Percentiles rank a stretch among this genome's conserved stretches.
Evolutionary conservation across 768 basidiomycete genomes (phyloP).

Genomic region (Tulasnella sp.): DNA sequence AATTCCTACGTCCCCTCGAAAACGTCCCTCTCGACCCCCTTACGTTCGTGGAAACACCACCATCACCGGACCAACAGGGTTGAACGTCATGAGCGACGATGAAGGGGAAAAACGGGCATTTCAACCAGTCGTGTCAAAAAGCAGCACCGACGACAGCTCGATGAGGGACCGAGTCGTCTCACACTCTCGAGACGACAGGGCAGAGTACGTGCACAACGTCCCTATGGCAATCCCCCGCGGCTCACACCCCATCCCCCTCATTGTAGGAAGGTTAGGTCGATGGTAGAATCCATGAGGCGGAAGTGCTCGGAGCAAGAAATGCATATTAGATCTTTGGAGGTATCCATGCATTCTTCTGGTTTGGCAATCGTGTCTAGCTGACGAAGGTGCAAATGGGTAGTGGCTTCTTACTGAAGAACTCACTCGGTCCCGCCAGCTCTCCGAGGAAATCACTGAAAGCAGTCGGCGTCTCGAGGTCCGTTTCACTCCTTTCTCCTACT

Average conservation of each 20-base stretch:
- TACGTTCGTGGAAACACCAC: constrained; percentile 10
- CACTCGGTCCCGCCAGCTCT: constrained; percentile 26
- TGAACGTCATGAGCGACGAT: constrained; percentile 33
- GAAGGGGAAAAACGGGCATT: constrained; percentile 24
- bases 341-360: neutral
- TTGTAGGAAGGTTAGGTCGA: constrained; percentile 24
- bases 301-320: constrained; percentile 23
- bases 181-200: constrained; percentile 19
- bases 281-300: neutral
- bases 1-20: neutral
- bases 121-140: constrained; percentile 18
- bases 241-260: neutral
- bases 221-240: neutral
- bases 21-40: neutral
- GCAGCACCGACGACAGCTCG: constrained; percentile 21
- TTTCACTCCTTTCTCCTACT: neutral
- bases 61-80: neutral
- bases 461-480: constrained; percentile 23
- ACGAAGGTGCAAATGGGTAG: neutral
- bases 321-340: constrained; percentile 20
- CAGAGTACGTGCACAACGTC: constrained; percentile 14
- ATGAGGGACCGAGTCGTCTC: neutral
- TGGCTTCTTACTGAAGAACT: constrained; percentile 24
- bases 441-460: constrained; percentile 16
- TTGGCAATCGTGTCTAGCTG: neutral